Evolutionary conservation across 192 early-diverging fungal species (phyloP).

Genomic region (Rhizophagus sp.): DNA sequence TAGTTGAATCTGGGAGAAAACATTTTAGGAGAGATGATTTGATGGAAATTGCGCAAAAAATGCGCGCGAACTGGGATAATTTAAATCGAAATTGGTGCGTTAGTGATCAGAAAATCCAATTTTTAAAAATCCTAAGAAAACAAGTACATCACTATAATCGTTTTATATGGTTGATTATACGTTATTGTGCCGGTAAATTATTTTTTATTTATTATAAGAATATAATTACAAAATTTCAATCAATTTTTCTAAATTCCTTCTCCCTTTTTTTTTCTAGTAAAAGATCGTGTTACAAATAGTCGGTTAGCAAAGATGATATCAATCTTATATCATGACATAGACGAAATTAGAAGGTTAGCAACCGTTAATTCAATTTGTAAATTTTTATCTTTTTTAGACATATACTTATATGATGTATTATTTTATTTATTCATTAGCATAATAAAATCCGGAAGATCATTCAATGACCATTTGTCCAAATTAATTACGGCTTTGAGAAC

Average conservation of each 20-base stretch:
- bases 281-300: background rate
- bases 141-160: background rate
- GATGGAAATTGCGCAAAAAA: background rate
- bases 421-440: background rate
- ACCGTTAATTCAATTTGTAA: background rate
- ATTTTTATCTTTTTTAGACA: background rate
- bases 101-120: background rate
- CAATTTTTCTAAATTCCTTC: background rate
- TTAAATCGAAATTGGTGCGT: background rate
- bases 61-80: background rate
- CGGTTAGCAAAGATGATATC: background rate
- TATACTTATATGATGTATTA: no score
- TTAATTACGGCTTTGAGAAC: background rate
- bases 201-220: background rate
- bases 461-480: background rate
- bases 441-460: background rate
- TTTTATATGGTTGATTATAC: background rate
- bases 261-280: background rate
- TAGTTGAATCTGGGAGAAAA: background rate
- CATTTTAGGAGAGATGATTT: background rate
- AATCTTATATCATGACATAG: background rate
- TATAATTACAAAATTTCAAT: background rate
- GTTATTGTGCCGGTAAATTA: background rate
- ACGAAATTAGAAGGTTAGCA: background rate
- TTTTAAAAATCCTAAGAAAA: background rate